Base-by-base conservation (phyloP, 1,139 yeast genomes). In the Suhomyces anneliseae region DNA sequence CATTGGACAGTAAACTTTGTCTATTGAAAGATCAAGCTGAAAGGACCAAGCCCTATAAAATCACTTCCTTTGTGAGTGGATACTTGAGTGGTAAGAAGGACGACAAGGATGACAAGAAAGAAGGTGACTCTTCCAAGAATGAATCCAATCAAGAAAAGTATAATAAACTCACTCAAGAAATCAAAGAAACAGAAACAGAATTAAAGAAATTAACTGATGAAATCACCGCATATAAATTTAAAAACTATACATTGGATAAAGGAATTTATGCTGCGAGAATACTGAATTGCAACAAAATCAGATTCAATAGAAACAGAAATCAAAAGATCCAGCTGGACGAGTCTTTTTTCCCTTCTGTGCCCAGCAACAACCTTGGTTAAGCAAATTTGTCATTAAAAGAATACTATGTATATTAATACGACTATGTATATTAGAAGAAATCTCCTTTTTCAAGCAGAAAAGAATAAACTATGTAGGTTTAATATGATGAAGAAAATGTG, bases 341-440 rank as follows among this genome's bases (percentile, higher is more conserved):
- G 26, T 66, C 70, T 2, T 68, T 73, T 51, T 84, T 85, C 57
- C 92, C 92, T 0, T 54, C 69, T n/a, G 84, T 65, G 1, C 89
- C 89, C 6, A 68, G 59, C 10, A 51, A 46, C 9, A 46, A 47
- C 36, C 33, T 52, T 11, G 47, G 38, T 3, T 48, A 36, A 19
- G 24, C 24, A 19, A 19, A 19, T 4, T 4, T 19, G 24, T 19
- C 6, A 19, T 19, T 19, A 5, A 29, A 29, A 9, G 32, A 9
- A 29, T 11, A 29, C 4, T 9, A 29, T 29, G 9, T 29, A 11
- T 29, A 29, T 29, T 29, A 9, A 4, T 29, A 29, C 11, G 7
- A 11, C n/a, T 29, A 29, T 29, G 4, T 29, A 29, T 29, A 29
- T 5, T 29, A 29, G 32, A 29, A 29, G 32, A 8, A 2, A 5